A percentile compares a stretch with the other conserved stretches of the same genome.
These are phyloP conservation scores for Rhizopogon rudus DNA, from an alignment of 768 basidiomycete species.

Conservation along the genomic window DNA sequence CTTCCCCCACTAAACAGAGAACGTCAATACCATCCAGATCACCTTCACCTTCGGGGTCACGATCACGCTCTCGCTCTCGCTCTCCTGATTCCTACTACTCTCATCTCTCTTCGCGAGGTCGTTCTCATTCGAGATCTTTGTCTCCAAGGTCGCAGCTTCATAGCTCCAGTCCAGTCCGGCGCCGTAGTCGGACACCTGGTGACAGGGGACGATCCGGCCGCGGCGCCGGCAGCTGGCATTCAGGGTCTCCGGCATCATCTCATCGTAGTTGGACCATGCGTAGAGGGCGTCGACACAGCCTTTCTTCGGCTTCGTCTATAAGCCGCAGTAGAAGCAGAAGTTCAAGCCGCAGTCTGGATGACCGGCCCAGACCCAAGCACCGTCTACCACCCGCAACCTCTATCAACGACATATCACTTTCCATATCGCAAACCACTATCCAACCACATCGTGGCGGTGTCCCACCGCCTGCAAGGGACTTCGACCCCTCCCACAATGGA, in stretches of 20 bases:
- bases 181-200: slow-evolving; percentile 45
- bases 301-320: slow-evolving; percentile 50
- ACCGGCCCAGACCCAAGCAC: slow-evolving; percentile 53
- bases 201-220: slow-evolving; percentile 36
- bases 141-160: slow-evolving; percentile 57
- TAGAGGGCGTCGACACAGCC: slow-evolving; percentile 34
- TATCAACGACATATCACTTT: slow-evolving; percentile 28
- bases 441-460: slow-evolving; percentile 9
- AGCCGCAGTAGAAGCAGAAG: slow-evolving; percentile 52
- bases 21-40: slow-evolving; percentile 19
- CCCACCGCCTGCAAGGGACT: slow-evolving; percentile 7
- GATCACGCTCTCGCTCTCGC: slow-evolving; percentile 52
- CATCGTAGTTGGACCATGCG: slow-evolving; percentile 33
- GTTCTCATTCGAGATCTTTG: slow-evolving; percentile 55
- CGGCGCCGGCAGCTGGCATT: slow-evolving; percentile 12
- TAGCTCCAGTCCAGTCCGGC: slow-evolving; percentile 42
- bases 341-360: slow-evolving; percentile 48
- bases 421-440: slow-evolving; percentile 25
- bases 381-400: slow-evolving; percentile 51
- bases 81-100: slow-evolving; percentile 63
- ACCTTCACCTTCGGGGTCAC: slow-evolving; percentile 36
- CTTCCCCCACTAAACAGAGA: slow-evolving; percentile 33
- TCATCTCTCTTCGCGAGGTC: slow-evolving; percentile 57
- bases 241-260: slow-evolving; percentile 40
- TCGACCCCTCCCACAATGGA: slow-evolving; percentile 29